Percentiles rank a stretch among this genome's conserved stretches.
phyloP scores from a whole-genome alignment of 1,139 yeast species.

The Schizosaccharomyces versatilis region DNA sequence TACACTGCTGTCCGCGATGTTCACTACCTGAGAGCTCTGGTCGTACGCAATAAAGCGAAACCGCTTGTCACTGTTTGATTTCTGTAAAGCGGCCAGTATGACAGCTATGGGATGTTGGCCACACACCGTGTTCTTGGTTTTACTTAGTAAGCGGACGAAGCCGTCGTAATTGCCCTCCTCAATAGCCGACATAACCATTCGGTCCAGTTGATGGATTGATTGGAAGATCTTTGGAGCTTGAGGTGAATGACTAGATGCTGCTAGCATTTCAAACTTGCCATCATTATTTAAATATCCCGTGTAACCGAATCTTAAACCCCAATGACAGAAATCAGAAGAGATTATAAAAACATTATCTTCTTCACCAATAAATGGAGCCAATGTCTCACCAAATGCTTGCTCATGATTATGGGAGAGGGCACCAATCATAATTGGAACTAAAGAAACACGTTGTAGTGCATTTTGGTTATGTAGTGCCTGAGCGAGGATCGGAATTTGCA shows the following conservation, averaged over 20 bases:
- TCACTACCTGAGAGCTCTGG: slow-evolving; percentile 42
- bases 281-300: slow-evolving; percentile 13
- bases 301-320: slow-evolving; percentile 25
- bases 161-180: slow-evolving; percentile 27
- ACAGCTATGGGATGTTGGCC: slow-evolving; percentile 70
- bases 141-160: slow-evolving; percentile 47
- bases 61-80: slow-evolving; percentile 13
- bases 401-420: slow-evolving; percentile 31
- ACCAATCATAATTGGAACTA: slow-evolving; percentile 68
- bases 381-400: slow-evolving; percentile 25
- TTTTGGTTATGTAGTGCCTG: slow-evolving; percentile 29
- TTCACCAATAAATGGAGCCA: slow-evolving; percentile 35
- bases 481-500: slow-evolving; percentile 53
- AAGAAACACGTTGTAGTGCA: slow-evolving; percentile 13
- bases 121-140: slow-evolving; percentile 76
- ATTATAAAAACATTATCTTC: slow-evolving; percentile 47
- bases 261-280: slow-evolving; percentile 9
- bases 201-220: slow-evolving; percentile 54
- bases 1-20: slow-evolving; percentile 49
- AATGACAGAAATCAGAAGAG: slow-evolving; percentile 87
- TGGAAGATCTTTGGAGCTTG: slow-evolving; percentile 31
- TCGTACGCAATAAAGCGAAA: slow-evolving; percentile 65
- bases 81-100: slow-evolving; percentile 32
- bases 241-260: slow-evolving; percentile 2
- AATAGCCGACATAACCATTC: slow-evolving; percentile 33